Percentiles rank a stretch among this genome's conserved stretches.
phyloP scores from a whole-genome alignment of 768 basidiomycete species.

The Postia placenta region DNA sequence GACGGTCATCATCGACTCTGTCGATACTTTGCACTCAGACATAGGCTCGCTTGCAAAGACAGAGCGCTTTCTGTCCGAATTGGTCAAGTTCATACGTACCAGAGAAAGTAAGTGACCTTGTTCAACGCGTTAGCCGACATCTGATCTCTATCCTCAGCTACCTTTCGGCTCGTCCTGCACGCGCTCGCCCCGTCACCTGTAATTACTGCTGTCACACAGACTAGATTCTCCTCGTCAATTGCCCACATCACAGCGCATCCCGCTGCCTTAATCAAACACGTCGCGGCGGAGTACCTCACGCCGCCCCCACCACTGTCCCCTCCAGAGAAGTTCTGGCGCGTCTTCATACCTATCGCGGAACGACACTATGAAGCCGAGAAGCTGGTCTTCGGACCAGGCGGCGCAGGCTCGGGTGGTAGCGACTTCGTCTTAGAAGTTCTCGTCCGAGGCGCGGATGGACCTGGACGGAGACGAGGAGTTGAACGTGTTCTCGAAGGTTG shows the following conservation, averaged over 20 bases:
- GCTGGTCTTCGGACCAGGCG: constrained; percentile 50
- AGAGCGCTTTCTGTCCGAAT: constrained; percentile 43
- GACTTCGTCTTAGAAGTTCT: constrained; percentile 64
- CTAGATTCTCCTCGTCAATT: constrained; percentile 59
- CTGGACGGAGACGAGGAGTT: constrained; percentile 44
- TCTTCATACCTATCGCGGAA: constrained; percentile 67
- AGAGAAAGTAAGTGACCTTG: constrained; percentile 40
- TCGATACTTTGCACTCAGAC: constrained; percentile 60
- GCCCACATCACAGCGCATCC: constrained; percentile 66
- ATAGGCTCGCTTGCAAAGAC: constrained; percentile 46
- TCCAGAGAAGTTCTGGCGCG: constrained; percentile 72
- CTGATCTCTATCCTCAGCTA: background rate
- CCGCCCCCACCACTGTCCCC: constrained; percentile 60
- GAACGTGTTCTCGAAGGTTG: constrained; percentile 65
- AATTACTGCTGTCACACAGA: constrained; percentile 49
- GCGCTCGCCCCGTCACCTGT: constrained; percentile 42
- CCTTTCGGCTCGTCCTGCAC: constrained; percentile 50
- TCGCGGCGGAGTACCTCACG: constrained; percentile 66
- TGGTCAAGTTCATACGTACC: constrained; percentile 38
- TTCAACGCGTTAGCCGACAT: background rate
- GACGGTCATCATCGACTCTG: constrained; percentile 65
- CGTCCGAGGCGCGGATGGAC: constrained; percentile 35
- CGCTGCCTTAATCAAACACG: constrained; percentile 56
- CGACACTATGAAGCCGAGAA: constrained; percentile 51
- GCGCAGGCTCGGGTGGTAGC: constrained; percentile 40